A percentile compares a stretch with the other conserved stretches of the same genome.
These are phyloP conservation scores for Talaromyces sp. DNA, from an alignment of 2,329 filamentous ascomycete species.

Conservation along the genomic window DNA sequence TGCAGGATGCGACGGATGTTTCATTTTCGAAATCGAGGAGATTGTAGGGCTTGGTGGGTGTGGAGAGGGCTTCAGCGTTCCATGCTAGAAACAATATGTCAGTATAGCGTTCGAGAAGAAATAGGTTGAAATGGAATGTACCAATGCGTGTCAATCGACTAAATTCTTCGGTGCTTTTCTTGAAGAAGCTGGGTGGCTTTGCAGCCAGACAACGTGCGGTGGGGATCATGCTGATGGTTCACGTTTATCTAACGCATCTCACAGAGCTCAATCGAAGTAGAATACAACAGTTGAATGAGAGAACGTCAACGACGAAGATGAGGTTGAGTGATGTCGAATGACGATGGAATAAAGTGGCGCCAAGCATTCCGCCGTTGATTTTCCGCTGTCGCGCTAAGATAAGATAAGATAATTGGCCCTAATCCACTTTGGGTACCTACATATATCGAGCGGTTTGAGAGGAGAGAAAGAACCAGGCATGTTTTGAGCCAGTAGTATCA, in stretches of 20 bases:
- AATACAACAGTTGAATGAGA: background rate
- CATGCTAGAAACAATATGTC: constrained; percentile 30
- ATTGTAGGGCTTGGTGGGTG: constrained; percentile 38
- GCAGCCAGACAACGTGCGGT: constrained; percentile 39
- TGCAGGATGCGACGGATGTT: constrained; percentile 43
- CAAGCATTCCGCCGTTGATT: background rate
- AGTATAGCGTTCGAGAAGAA: background rate
- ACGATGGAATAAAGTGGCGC: constrained; percentile 8
- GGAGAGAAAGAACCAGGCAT: too few relatives aligned
- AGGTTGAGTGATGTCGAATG: background rate
- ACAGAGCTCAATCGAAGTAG: too few relatives aligned
- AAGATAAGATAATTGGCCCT: background rate
- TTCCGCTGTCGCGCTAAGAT: constrained; percentile 1
- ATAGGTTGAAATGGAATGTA: constrained; percentile 28
- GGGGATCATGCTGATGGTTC: constrained; percentile 32
- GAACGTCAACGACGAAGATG: background rate
- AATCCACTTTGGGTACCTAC: too few relatives aligned
- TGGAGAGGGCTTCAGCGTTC: constrained; percentile 38
- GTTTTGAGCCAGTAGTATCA: too few relatives aligned
- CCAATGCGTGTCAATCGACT: constrained; percentile 55
- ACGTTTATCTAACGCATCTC: background rate
- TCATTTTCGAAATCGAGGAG: constrained; percentile 44
- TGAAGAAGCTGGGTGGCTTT: constrained; percentile 51
- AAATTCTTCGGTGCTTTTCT: constrained; percentile 58
- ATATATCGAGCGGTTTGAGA: too few relatives aligned